These are phyloP conservation scores for Aschersonia sp. DNA, from an alignment of 2,329 filamentous ascomycete species.

Conservation along the genomic window DNA sequence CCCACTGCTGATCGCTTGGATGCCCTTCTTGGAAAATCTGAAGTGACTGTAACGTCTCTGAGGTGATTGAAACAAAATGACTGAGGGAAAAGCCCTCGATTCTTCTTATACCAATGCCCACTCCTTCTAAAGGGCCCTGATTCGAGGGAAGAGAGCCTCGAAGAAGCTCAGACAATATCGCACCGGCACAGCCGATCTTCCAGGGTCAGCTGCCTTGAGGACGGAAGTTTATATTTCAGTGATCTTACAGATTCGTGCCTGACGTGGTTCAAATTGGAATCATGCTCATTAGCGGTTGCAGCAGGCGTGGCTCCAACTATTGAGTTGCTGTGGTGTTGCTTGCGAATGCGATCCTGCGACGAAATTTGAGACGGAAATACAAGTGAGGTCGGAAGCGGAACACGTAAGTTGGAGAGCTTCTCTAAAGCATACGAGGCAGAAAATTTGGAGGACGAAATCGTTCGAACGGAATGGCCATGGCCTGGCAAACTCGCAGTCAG, in stretches of 20 bases:
- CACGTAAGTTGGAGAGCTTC: not conserved
- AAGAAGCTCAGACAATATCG: slow-evolving; percentile 65
- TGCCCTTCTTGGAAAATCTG: slow-evolving; percentile 79
- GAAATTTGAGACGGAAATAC: not conserved
- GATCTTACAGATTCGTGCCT: slow-evolving; percentile 37
- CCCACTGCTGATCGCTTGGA: slow-evolving; percentile 66
- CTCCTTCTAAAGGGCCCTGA: not conserved
- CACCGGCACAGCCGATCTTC: slow-evolving; percentile 71
- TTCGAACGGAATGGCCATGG: not conserved
- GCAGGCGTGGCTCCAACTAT: not conserved
- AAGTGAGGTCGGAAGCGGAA: not conserved
- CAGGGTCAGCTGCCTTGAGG: slow-evolving; percentile 3
- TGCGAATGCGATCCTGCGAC: not conserved
- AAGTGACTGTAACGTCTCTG: slow-evolving; percentile 65
- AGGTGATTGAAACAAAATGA: slow-evolving; percentile 60
- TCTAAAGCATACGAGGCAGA: slow-evolving; percentile 1
- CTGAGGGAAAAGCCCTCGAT: slow-evolving; percentile 52
- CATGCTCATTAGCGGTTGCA: not conserved
- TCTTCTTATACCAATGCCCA: not conserved
- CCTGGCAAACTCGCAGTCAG: not conserved
- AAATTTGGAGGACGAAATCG: slow-evolving; percentile 2
- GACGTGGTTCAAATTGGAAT: not conserved
- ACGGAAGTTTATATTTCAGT: not conserved
- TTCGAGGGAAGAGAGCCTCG: slow-evolving; percentile 37
- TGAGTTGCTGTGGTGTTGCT: not conserved